These are phyloP conservation scores for Ilyonectria robusta DNA, from an alignment of 2,329 filamentous ascomycete species.

Conservation along the genomic window DNA sequence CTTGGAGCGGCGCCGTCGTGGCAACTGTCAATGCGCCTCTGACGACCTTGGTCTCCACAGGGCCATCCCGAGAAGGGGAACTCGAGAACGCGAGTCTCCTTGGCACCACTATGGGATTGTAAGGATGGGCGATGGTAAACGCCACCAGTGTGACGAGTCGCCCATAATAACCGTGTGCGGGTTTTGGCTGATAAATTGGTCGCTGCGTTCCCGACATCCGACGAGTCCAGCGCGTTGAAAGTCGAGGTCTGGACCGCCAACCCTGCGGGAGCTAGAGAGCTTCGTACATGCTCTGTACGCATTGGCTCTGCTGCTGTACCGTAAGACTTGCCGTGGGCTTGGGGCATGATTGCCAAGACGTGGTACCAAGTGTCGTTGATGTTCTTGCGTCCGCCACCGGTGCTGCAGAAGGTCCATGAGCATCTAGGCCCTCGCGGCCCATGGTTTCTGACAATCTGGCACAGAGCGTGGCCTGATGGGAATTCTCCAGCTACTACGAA, in stretches of 20 bases:
- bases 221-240: not conserved
- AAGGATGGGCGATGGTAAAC: slow-evolving; percentile 6
- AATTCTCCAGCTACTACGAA: slow-evolving; percentile 4
- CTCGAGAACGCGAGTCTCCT: slow-evolving; percentile 24
- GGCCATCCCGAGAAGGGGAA: slow-evolving; percentile 31
- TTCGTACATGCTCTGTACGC: not conserved
- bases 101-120: not conserved
- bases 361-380: slow-evolving; percentile 9
- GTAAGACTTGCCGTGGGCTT: not conserved
- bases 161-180: not conserved
- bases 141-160: slow-evolving; percentile 22
- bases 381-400: slow-evolving; percentile 22
- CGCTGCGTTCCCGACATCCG: not conserved
- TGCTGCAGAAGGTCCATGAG: slow-evolving; percentile 27
- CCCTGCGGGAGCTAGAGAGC: not conserved
- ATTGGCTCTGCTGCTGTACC: not conserved
- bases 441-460: slow-evolving; percentile 13
- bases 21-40: slow-evolving; percentile 31
- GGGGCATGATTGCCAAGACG: slow-evolving; percentile 16
- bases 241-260: not conserved
- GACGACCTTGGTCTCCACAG: slow-evolving; percentile 8
- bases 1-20: slow-evolving; percentile 19
- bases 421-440: slow-evolving; percentile 26
- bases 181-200: not conserved
- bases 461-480: slow-evolving; percentile 20